Conservation (phyloP, 1,284 basidiomycete genomes). For the Pisolithus thermaeus region DNA sequence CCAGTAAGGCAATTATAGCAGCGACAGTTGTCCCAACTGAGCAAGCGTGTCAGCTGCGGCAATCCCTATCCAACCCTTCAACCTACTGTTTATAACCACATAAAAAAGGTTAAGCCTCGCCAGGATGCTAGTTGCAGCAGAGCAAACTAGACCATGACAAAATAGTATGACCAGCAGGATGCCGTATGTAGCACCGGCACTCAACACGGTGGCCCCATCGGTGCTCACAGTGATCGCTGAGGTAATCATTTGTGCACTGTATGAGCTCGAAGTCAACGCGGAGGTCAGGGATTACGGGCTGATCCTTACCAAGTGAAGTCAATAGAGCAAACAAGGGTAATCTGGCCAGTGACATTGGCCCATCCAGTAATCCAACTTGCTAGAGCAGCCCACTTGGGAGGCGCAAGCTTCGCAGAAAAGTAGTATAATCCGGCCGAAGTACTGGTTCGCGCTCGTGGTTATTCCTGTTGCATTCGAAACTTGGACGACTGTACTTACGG, state of each 20-base stretch:
- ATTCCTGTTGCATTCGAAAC: not conserved
- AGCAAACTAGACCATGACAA: conserved; percentile 63
- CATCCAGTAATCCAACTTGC: conserved; percentile 72
- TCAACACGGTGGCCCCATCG: conserved; percentile 45
- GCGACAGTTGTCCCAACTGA: conserved; percentile 56
- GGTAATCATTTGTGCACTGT: conserved; percentile 68
- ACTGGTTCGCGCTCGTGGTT: conserved; percentile 25
- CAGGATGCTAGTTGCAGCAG: conserved; percentile 58
- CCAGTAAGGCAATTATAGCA: conserved; percentile 53
- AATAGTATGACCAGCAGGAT: conserved; percentile 59
- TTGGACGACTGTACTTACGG: conserved; percentile 42
- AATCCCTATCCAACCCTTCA: not conserved
- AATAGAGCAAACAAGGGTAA: conserved; percentile 65
- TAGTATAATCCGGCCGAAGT: conserved; percentile 71
- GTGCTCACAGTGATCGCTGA: conserved; percentile 61
- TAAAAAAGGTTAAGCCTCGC: conserved; percentile 68
- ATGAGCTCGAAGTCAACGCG: conserved; percentile 5
- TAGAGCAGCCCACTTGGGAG: conserved; percentile 49
- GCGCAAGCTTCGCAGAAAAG: conserved; percentile 67
- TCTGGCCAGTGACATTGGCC: conserved; percentile 57
- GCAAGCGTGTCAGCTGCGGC: conserved; percentile 6
- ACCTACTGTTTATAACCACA: conserved; percentile 54
- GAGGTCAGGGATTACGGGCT: not conserved
- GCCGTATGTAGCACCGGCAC: conserved; percentile 59
- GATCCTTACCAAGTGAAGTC: conserved; percentile 57